Base-by-base conservation (phyloP, 2,329 filamentous ascomycete species). In the Aspergillus proliferans region DNA sequence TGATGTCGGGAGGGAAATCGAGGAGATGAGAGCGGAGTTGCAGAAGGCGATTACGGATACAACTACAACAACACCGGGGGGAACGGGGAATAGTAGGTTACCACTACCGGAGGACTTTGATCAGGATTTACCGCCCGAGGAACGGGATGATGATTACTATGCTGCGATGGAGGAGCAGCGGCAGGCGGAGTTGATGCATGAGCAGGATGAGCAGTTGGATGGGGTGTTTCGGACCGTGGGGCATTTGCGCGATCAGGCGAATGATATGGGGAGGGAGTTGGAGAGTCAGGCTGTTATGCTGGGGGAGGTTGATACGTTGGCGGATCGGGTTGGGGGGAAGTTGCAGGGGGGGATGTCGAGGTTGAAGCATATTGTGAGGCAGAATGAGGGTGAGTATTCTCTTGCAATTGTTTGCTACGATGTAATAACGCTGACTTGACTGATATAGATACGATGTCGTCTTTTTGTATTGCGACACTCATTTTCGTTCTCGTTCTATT, bases 201-300 rank as follows among this genome's bases (percentile, higher is more conserved):
- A 96, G 70, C 93, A 98, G 75, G 93, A 98, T 66, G 79, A 91
- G 71, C 87, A 93, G 60, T 78, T 98, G 1, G 92, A 97, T 65
- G 88, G 87, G 14, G 92, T 98, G 43, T 95, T 94, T 66, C 82
- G 85, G 57, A 97, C 92, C 1, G 93, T 98, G 21, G 92, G 91
- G 2, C 96, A 90, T 65, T 72, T 98, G 64, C 78, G 92, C 48
- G 79, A 86, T 64, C 93, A 97, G 76, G 94, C 93, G 1, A 85
- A 94, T 70, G 88, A 90, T 59, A 98, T 98, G 92, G 92, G 93
- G 1, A 78, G 92, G 49, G 93, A 98, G 74, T 76, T 98, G 42
- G 94, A 96, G 71, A 93, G 98, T 73, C 93, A 98, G 76, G 80
- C 80, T 19, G 88, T 90, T 68, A 86, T 97, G 80, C 77, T 98